Base-by-base conservation (phyloP, 2,329 filamentous ascomycete species). In the Fonsecaea multimorphosa region DNA sequence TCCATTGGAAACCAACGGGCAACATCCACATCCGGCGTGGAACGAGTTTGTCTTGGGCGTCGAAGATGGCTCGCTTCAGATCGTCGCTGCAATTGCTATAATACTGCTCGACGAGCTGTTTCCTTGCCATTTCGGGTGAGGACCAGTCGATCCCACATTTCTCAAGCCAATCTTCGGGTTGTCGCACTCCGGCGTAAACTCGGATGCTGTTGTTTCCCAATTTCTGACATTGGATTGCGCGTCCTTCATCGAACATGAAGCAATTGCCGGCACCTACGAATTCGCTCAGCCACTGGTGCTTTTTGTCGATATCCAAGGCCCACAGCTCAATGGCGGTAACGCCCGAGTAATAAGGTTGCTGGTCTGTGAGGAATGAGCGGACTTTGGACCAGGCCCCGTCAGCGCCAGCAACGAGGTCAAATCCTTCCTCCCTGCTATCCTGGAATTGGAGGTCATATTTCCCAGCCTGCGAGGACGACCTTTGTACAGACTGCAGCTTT, bases 21-120 rank as follows among this genome's bases (percentile, higher is more conserved):
- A 89, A 78, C 72, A 82, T 81, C 71, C 84, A 87, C 1, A 89
- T 75, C 0, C 80, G 80, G 64, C 82, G 76, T 0, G 74, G 44
- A 5, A 75, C 73, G 63, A 80, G 79, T 14, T 72, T 67, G 2
- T 78, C 81, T 14, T 78, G 74, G 31, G 80, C 75, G 54, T 79
- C 73, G 51, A 76, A 72, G 58, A 86, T 71, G 7, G 79, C 77
- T 34, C 81, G 77, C 27, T 76, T 79, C 16, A 85, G 73, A 16
- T 74, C 73, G 1, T 79, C 76, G 44, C 76, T 73, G 79, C 81
- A 87, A 69, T 80, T 81, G 2, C 72, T 65, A 61, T 74, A 79
- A 32, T 77, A 76, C 46, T 76, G 71, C 9, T 75, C 67, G 1
- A 81, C 71, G n/a, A 85, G 68, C 1, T 75, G 73, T 27, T 75